A percentile compares a stretch with the other conserved stretches of the same genome.
Conservation (phyloP, 371 early-diverging fungal genomes). For the Vittaforma corneae region DNA sequence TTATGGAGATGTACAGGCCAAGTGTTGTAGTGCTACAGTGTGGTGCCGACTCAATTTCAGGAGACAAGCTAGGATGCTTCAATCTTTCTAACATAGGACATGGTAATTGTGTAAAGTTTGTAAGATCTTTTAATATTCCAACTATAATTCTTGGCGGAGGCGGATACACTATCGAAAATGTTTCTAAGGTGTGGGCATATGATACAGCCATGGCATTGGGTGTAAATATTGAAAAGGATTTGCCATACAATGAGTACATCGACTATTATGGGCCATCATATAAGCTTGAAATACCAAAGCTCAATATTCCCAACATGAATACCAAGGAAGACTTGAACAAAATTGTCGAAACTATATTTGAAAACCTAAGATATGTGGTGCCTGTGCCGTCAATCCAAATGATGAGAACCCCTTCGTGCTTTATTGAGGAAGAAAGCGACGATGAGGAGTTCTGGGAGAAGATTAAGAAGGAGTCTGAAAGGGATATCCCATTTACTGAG, state of each 20-base stretch:
- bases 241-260: constrained; percentile 56
- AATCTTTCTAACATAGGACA: constrained; percentile 72
- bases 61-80: constrained; percentile 93
- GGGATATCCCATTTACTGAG: constrained; percentile 2
- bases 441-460: constrained; percentile 52
- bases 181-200: constrained; percentile 76
- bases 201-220: constrained; percentile 56
- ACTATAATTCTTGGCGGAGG: constrained; percentile 90
- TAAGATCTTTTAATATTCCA: constrained; percentile 79
- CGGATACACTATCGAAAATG: constrained; percentile 95
- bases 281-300: constrained; percentile 64
- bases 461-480: constrained; percentile 31
- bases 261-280: constrained; percentile 55
- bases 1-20: constrained; percentile 83
- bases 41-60: constrained; percentile 95
- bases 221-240: constrained; percentile 46
- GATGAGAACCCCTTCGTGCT: constrained; percentile 65
- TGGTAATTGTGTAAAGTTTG: constrained; percentile 77
- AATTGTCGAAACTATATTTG: constrained; percentile 63
- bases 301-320: constrained; percentile 72
- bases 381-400: constrained; percentile 90
- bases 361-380: constrained; percentile 73
- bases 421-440: constrained; percentile 54
- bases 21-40: constrained; percentile 92
- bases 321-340: constrained; percentile 69